These are phyloP conservation scores for Aspergillus bridgeri DNA, from an alignment of 495 filamentous ascomycete species.

Conservation along the genomic window DNA sequence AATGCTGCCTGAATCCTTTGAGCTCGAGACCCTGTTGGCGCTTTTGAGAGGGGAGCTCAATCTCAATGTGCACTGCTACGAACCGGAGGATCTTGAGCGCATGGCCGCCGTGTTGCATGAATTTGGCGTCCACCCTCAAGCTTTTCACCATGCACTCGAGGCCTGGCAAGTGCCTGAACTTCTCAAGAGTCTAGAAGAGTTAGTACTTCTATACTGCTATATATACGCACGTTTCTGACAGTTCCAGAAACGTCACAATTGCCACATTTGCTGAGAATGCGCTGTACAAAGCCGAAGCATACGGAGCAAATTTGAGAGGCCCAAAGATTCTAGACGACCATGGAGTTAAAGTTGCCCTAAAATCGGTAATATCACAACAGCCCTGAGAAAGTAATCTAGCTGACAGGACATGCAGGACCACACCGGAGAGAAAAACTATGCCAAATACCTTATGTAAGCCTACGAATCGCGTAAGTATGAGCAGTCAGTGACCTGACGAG, in stretches of 20 bases:
- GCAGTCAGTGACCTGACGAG: too few relatives aligned
- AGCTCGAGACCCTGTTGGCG: conserved; percentile 56
- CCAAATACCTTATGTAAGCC: conserved; percentile 40
- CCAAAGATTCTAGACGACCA: conserved; percentile 59
- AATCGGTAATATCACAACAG: conserved; percentile 19
- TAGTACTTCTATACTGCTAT: background rate
- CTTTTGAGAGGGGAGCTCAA: conserved; percentile 58
- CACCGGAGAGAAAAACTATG: conserved; percentile 30
- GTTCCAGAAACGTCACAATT: conserved; percentile 28
- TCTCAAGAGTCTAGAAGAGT: conserved; percentile 30
- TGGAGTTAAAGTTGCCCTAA: conserved; percentile 50
- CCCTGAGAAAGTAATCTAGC: background rate
- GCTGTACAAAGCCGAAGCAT: conserved; percentile 63
- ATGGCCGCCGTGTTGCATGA: conserved; percentile 62
- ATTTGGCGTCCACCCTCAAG: conserved; percentile 57
- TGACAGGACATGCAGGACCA: conserved; percentile 26
- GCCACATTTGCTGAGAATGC: conserved; percentile 59
- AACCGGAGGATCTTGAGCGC: conserved; percentile 59
- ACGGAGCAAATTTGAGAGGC: conserved; percentile 55
- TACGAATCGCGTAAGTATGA: too few relatives aligned
- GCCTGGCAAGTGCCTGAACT: conserved; percentile 59
- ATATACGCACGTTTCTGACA: background rate
- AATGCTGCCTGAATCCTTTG: conserved; percentile 45
- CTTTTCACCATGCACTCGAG: conserved; percentile 64
- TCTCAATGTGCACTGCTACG: conserved; percentile 66